These are phyloP conservation scores for Irpex sp. DNA, from an alignment of 1,284 basidiomycete species.

Conservation along the genomic window DNA sequence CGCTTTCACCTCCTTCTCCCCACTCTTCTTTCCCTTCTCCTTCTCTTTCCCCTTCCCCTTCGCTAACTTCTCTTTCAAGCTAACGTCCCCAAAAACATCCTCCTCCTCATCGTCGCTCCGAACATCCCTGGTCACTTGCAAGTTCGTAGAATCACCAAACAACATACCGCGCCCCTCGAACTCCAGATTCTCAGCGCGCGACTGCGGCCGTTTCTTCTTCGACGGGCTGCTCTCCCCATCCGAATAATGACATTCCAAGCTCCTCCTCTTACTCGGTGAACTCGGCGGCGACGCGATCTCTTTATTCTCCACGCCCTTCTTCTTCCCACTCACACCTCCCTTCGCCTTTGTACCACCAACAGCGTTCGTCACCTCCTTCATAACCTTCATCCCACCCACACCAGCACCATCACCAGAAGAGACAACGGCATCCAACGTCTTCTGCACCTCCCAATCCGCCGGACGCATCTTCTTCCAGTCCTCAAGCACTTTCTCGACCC, in stretches of 20 bases:
- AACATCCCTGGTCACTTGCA: conserved; percentile 3
- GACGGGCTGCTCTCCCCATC: conserved; percentile 53
- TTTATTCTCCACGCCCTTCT: too few relatives aligned
- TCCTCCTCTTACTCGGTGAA: conserved; percentile 56
- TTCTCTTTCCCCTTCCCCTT: too few relatives aligned
- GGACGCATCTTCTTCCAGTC: conserved; percentile 84
- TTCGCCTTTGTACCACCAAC: conserved; percentile 28
- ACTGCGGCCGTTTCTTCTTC: conserved; percentile 41
- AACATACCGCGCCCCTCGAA: conserved; percentile 46
- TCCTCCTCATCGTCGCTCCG: conserved; percentile 1
- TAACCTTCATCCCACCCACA: conserved; percentile 44
- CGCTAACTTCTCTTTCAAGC: too few relatives aligned
- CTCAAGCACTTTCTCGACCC: conserved; percentile 69
- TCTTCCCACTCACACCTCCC: conserved; percentile 27
- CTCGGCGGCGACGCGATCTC: too few relatives aligned
- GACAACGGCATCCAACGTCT: conserved; percentile 47
- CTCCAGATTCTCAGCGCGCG: conserved; percentile 16
- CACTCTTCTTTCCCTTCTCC: too few relatives aligned
- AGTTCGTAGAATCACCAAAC: conserved; percentile 45
- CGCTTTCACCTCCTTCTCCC: background rate
- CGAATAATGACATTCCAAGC: conserved; percentile 54
- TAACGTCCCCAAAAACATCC: background rate
- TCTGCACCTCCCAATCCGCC: conserved; percentile 82
- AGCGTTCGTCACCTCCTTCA: conserved; percentile 39
- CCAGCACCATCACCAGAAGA: conserved; percentile 15